Evolutionary conservation across 2,329 filamentous ascomycete species (phyloP).

Genomic region (Escovopsis weberi): DNA sequence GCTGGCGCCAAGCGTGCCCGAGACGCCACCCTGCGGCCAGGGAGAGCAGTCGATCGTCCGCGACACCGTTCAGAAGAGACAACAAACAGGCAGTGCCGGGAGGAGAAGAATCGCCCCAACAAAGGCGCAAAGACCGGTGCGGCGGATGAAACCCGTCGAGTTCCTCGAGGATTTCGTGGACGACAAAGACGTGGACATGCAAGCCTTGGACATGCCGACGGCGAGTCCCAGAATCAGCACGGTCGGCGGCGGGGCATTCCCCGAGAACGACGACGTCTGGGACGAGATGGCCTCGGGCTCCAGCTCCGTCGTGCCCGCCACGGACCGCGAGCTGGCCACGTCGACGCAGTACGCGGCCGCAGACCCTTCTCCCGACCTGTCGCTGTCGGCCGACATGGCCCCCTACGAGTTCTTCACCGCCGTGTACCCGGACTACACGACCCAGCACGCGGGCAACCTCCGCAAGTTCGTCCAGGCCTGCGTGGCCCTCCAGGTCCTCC

Average conservation of each 20-base stretch:
- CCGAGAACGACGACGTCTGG: constrained; percentile 12
- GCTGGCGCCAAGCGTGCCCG: neutral
- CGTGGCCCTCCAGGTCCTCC: constrained; percentile 26
- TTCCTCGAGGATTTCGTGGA: constrained; percentile 1
- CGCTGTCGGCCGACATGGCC: neutral
- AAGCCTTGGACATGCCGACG: constrained; percentile 1
- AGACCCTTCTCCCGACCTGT: no score
- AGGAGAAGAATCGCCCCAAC: neutral
- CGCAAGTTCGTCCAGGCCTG: constrained; percentile 31
- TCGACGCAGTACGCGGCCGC: neutral
- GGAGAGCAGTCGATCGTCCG: neutral
- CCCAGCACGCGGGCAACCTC: constrained; percentile 23
- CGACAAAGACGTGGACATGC: no score
- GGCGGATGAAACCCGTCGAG: constrained; percentile 14
- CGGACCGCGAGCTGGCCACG: constrained; percentile 2
- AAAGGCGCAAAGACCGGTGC: constrained; percentile 4
- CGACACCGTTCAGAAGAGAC: neutral
- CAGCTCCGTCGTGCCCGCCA: constrained; percentile 16
- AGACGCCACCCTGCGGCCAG: constrained; percentile 21
- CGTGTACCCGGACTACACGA: constrained; percentile 30
- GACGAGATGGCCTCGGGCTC: constrained; percentile 9
- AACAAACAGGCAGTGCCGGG: neutral
- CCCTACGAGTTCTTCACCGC: constrained; percentile 25
- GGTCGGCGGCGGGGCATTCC: no score
- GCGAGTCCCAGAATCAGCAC: constrained; percentile 11